Evolutionary conservation across 2,329 filamentous ascomycete genomes (phyloP), one percentile per base, ranked within the genome.

Genomic region (Colletotrichum sp.): DNA sequence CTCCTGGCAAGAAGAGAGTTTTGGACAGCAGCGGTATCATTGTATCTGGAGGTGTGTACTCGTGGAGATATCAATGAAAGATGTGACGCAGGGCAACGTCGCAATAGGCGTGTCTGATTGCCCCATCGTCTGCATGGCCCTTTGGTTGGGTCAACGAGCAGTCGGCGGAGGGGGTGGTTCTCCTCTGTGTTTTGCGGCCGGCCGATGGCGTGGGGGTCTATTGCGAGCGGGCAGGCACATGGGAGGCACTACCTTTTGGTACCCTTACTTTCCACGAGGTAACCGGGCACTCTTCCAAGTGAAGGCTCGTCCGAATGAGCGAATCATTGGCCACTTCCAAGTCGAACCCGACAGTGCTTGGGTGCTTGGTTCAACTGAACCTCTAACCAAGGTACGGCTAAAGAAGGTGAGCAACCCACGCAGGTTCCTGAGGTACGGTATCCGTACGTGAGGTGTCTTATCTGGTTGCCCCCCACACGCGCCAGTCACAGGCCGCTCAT

Each of bases 381-480:
- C 18, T 43, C 39, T 18, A 39, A 4, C 36, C 16, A 39, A 39
- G 36, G 36, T 39, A 39, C 36, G 14, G 36, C 36, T 39, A 39
- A 39, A n/a, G 39, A 18, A 43, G 18, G 39, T 10, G 39, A 64
- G 36, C n/a, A 59, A 36, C 52, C 21, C 36, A 57, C 52, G 10
- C 52, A 18, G 68, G 13, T 18, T 24, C n/a, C 34, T 36, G 60
- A 34, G 39, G 39, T 48, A 48, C 6, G 39, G 39, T 48, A 48
- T n/a, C 36, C 36, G 16, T 48, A 48, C 39, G 18, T n/a, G 5
- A 24, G 43, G 43, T 52, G n/a, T 52, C 70, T 74, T 76, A 76
- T 76, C 74, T 68, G 43, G 64, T 8, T 24, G 26, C 70, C 74
- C 43, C 74, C 74, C 70, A 74, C 74, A 59, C 48, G 32, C 70